These are phyloP conservation scores for Mixia osmundae DNA, from an alignment of 1,284 basidiomycete species.

Conservation along the genomic window DNA sequence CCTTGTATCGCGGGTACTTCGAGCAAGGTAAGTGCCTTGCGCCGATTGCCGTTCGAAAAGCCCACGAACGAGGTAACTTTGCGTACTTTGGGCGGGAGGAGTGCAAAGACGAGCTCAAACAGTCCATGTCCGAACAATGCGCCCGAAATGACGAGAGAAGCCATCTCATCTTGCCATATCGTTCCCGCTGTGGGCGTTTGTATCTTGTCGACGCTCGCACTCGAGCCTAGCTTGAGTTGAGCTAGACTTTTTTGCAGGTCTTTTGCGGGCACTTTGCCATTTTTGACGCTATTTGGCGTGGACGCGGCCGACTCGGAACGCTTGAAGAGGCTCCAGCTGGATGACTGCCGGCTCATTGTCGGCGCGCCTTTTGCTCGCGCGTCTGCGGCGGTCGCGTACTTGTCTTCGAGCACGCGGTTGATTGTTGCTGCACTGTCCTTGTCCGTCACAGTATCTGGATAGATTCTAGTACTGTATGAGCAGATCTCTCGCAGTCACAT, in stretches of 20 bases:
- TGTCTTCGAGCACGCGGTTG: no score
- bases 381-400: no score
- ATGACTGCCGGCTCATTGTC: no score
- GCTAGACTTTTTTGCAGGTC: background rate
- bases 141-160: conserved; percentile 10
- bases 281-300: conserved; percentile 12
- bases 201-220: background rate
- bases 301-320: conserved; percentile 10
- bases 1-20: conserved; percentile 11
- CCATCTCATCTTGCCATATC: conserved; percentile 11
- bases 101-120: conserved; percentile 9
- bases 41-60: conserved; percentile 4
- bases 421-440: no score
- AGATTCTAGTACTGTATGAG: no score
- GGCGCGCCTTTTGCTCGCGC: no score
- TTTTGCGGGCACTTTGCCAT: conserved; percentile 2
- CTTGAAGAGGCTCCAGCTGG: background rate
- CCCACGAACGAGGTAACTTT: conserved; percentile 6
- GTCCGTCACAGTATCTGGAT: no score
- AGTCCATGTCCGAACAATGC: conserved; percentile 12
- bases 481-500: no score
- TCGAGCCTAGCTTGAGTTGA: conserved; percentile 1
- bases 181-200: conserved; percentile 12
- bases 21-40: conserved; percentile 10
- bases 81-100: conserved; percentile 10